A percentile compares a stretch with the other conserved stretches of the same genome.
Evolutionary conservation across 805 yeast genomes (phyloP).

Genomic region (Lipomyces chichibuensis): DNA sequence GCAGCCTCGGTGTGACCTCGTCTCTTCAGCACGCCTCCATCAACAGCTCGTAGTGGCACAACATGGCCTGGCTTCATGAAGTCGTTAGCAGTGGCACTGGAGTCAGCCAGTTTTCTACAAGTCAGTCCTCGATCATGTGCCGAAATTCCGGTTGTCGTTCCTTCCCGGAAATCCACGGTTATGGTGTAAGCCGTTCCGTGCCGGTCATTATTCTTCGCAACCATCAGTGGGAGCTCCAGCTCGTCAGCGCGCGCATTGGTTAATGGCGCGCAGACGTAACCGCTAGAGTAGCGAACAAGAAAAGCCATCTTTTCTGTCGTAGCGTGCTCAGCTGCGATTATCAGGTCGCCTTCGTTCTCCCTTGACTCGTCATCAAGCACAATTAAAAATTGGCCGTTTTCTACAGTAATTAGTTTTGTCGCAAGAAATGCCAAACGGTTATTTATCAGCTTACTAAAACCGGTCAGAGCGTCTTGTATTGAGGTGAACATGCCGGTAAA

Average conservation of each 20-base stretch:
- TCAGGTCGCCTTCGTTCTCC: constrained; percentile 97
- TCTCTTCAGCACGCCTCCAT: constrained; percentile 78
- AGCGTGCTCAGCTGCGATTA: constrained; percentile 82
- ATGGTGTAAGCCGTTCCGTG: constrained; percentile 97
- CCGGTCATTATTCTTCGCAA: constrained; percentile 66
- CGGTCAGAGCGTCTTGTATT: constrained; percentile 72
- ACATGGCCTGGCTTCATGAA: constrained; percentile 93
- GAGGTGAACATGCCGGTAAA: constrained; percentile 49
- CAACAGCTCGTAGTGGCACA: constrained; percentile 87
- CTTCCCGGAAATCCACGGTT: constrained; percentile 81
- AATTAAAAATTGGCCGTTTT: constrained; percentile 78
- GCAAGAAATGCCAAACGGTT: neutral
- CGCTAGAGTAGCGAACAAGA: constrained; percentile 70
- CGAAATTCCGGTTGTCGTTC: constrained; percentile 95
- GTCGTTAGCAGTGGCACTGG: constrained; percentile 58
- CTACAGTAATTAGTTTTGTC: constrained; percentile 35
- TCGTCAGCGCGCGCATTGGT: constrained; percentile 75
- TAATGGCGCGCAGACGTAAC: constrained; percentile 92
- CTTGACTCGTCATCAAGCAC: constrained; percentile 98
- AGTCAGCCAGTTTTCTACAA: constrained; percentile 67
- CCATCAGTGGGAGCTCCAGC: constrained; percentile 79
- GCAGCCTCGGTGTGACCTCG: constrained; percentile 98
- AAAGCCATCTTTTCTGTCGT: constrained; percentile 92
- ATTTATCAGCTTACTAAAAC: constrained; percentile 51
- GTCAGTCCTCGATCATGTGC: constrained; percentile 93